Conservation (phyloP, 2,329 filamentous ascomycete genomes). For the Colletotrichum orbiculare region DNA sequence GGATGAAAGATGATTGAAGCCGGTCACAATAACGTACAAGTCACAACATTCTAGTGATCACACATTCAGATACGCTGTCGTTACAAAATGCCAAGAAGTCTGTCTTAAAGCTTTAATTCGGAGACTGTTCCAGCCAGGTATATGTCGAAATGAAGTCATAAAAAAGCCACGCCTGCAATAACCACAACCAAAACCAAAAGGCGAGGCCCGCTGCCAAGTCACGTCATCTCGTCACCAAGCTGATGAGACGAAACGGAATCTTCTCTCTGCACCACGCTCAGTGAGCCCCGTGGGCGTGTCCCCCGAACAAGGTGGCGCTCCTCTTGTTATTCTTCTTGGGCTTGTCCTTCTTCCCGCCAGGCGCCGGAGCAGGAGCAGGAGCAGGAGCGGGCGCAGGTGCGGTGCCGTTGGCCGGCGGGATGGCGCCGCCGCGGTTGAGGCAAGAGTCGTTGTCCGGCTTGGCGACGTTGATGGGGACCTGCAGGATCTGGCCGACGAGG, state of each 20-base stretch:
- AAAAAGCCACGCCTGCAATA: background rate
- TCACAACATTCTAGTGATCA: too few species aligned
- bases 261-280: background rate
- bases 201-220: constrained; percentile 21
- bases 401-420: constrained; percentile 6
- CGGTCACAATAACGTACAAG: too few species aligned
- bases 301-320: background rate
- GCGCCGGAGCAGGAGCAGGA: background rate
- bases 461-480: constrained; percentile 21
- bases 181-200: background rate
- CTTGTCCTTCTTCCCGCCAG: constrained; percentile 11
- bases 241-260: too few species aligned
- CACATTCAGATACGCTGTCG: too few species aligned
- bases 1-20: too few species aligned
- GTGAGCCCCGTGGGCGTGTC: background rate
- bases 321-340: background rate
- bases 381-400: background rate
- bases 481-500: constrained; percentile 7
- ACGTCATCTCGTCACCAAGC: constrained; percentile 6
- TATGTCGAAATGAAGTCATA: constrained; percentile 5
- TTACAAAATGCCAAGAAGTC: too few species aligned
- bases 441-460: constrained; percentile 29
- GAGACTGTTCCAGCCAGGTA: constrained; percentile 32
- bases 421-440: constrained; percentile 22
- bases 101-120: background rate